Base-by-base conservation (phyloP, 2,329 filamentous ascomycete species). In the Xylaria sp. region DNA sequence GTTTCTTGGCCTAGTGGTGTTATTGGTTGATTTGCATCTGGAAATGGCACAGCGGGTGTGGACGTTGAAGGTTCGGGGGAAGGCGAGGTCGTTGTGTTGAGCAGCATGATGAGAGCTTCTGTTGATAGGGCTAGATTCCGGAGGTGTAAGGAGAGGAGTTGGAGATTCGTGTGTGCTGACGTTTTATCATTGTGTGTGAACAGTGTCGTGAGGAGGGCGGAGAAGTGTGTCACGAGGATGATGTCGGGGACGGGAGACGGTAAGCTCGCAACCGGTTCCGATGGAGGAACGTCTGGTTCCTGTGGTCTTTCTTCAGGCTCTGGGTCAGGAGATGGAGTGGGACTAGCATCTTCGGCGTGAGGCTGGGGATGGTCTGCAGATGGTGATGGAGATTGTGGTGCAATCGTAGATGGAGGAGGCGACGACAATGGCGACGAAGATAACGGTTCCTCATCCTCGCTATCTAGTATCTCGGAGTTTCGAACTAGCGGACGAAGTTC, bases 221-320 rank as follows among this genome's bases (percentile, higher is more conserved):
- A 85, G 75, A 88, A 83, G 77, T 88, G 85, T 8, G 87, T 88
- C 63, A 89, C 78, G 62, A 90, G 79, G 55, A 90, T 82, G 48
- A 89, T 78, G 64, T 84, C 82, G 8, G 83, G 83, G 13, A 74
- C 57, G 39, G 56, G 33, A 23, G 62, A 18, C 62, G n/a, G 57
- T 25, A 63, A 28, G 48, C 71, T 59, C 23, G 33, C 43, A 18
- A 43, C 23, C 12, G 39, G 3, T 54, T 18, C 46, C 3, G 62
- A 39, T n/a, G 25, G 49, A 10, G 52, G 43, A 36, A 12, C 41
- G 43, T 62, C 39, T 5, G 51, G 39, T 31, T 52, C 23, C 15
- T 51, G 43, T 23, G 54, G 43, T 36, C 12, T 56, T 62, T 13
- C 28, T 41, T 48, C 20, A n/a, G 64, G 36, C 23, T 31, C 33